phyloP scores from a whole-genome alignment of 176 grass and related monocot species.

The Chrysopogon serrulatus region DNA sequence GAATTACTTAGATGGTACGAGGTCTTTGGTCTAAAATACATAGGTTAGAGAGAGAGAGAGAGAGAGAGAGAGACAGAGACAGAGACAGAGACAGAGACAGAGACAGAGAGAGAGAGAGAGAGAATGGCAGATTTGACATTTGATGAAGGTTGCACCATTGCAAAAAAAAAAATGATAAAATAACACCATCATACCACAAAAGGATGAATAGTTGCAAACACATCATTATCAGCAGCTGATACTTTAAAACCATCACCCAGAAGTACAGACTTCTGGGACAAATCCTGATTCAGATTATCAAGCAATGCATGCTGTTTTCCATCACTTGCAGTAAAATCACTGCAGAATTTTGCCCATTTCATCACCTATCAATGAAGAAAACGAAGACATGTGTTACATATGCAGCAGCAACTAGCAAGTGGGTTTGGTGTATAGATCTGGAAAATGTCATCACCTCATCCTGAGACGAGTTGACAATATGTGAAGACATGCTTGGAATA shows the following conservation, averaged over 20 bases:
- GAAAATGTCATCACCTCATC: slow-evolving; percentile 51
- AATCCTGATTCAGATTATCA: slow-evolving; percentile 60
- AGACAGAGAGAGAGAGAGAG: neutral
- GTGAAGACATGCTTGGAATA: slow-evolving; percentile 47
- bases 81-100: neutral
- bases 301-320: slow-evolving; percentile 37
- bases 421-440: neutral
- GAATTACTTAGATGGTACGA: neutral
- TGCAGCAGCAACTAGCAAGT: neutral
- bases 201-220: slow-evolving; percentile 59
- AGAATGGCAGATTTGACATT: neutral
- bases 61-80: neutral
- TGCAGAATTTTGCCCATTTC: slow-evolving; percentile 77
- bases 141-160: neutral
- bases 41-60: neutral
- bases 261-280: slow-evolving; percentile 73
- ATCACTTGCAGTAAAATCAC: slow-evolving; percentile 47
- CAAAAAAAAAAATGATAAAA: neutral
- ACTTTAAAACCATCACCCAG: slow-evolving; percentile 53
- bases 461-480: slow-evolving; percentile 34
- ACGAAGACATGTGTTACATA: neutral
- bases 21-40: neutral
- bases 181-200: slow-evolving; percentile 51
- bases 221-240: slow-evolving; percentile 75
- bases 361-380: slow-evolving; percentile 50